These are phyloP conservation scores for Elsinoe australis DNA, from an alignment of 2,329 filamentous ascomycete genomes.

Conservation along the genomic window DNA sequence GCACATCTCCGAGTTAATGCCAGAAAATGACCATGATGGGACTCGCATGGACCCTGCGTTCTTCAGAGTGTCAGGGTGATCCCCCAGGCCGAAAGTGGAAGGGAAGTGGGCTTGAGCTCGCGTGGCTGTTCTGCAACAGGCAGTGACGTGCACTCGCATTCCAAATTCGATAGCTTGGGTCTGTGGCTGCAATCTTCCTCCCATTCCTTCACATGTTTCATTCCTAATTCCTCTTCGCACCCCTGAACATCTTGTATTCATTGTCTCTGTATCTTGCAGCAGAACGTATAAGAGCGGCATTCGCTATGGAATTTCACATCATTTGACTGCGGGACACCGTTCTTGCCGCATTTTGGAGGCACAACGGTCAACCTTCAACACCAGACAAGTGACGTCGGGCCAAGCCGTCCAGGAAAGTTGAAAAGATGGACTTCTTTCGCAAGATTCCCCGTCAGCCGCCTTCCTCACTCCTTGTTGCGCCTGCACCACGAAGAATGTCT, in stretches of 20 bases:
- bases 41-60: no score
- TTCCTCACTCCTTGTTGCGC: conserved; percentile 18
- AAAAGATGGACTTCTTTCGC: conserved; percentile 19
- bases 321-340: background rate
- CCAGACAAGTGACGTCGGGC: no score
- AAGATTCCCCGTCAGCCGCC: conserved; percentile 9
- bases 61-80: background rate
- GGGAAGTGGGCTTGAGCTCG: background rate
- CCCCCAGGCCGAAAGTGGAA: background rate
- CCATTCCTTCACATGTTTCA: conserved; percentile 15
- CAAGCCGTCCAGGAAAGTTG: no score
- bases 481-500: conserved; percentile 36
- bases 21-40: no score
- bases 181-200: conserved; percentile 5
- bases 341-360: background rate
- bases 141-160: background rate
- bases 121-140: conserved; percentile 7
- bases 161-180: conserved; percentile 8
- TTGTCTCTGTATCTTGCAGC: background rate
- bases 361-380: no score
- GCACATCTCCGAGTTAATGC: no score
- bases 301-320: background rate
- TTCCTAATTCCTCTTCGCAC: background rate
- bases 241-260: background rate
- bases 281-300: background rate